A percentile compares a stretch with the other conserved stretches of the same genome.
phyloP scores from a whole-genome alignment of 768 basidiomycete species.

The Lentinus tigrinus region DNA sequence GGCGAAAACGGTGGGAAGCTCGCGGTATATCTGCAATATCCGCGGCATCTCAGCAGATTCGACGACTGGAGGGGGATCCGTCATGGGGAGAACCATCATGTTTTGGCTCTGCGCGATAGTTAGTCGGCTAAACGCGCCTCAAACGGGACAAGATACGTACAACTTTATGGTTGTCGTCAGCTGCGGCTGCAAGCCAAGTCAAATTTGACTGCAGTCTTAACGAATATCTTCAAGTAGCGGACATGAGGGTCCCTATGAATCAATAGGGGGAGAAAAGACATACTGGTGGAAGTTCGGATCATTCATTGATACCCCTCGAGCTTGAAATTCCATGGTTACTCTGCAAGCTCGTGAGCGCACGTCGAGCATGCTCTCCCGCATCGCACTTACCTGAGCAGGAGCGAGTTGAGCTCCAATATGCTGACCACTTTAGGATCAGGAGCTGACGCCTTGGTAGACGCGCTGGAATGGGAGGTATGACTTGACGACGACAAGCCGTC shows the following conservation, averaged over 20 bases:
- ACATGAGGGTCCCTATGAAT: not conserved
- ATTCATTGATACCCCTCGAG: constrained; percentile 42
- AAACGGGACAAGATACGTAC: constrained; percentile 32
- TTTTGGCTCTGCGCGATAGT: constrained; percentile 17
- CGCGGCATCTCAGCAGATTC: constrained; percentile 57
- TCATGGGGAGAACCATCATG: constrained; percentile 46
- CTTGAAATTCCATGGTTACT: constrained; percentile 61
- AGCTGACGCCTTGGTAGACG: constrained; percentile 8
- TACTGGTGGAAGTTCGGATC: constrained; percentile 61
- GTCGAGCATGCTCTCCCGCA: not conserved
- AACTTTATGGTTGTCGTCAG: constrained; percentile 50
- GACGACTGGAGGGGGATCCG: constrained; percentile 53
- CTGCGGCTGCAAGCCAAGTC: constrained; percentile 67
- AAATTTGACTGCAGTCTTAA: constrained; percentile 68
- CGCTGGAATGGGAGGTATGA: not conserved
- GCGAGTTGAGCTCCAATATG: constrained; percentile 67
- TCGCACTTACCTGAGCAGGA: constrained; percentile 59
- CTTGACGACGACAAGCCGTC: constrained; percentile 3
- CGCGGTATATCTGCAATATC: constrained; percentile 62
- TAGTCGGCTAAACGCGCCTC: constrained; percentile 7
- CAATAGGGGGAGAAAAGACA: constrained; percentile 26
- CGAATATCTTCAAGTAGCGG: constrained; percentile 45
- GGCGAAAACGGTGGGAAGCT: constrained; percentile 60
- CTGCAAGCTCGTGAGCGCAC: constrained; percentile 32
- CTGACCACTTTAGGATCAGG: constrained; percentile 52